Evolutionary conservation across 108 stramenopile genomes (phyloP).

Genomic region (Skeletonema grethae): DNA sequence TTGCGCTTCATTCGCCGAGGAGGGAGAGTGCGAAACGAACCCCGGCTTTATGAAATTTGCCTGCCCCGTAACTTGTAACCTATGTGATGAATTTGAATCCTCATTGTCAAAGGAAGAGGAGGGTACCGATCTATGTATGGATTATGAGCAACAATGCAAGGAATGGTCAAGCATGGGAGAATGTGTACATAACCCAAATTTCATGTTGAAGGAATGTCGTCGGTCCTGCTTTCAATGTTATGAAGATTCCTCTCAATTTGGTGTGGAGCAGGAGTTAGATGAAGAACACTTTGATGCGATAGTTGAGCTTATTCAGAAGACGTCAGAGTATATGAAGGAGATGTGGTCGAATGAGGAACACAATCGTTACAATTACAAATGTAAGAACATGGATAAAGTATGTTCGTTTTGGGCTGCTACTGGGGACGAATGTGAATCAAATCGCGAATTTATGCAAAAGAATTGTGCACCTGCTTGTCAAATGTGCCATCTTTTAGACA

Average conservation of each 20-base stretch:
- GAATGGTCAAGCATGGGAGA: conserved; percentile 54
- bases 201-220: conserved; percentile 40
- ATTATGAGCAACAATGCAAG: conserved; percentile 37
- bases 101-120: conserved; percentile 10
- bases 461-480: conserved; percentile 43
- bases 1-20: background rate
- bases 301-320: conserved; percentile 7
- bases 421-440: conserved; percentile 52
- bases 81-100: conserved; percentile 17
- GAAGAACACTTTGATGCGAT: background rate
- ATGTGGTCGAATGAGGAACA: conserved; percentile 30
- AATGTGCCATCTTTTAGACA: conserved; percentile 38
- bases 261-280: conserved; percentile 19
- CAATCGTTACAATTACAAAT: conserved; percentile 21
- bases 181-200: conserved; percentile 52
- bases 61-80: conserved; percentile 29
- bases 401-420: conserved; percentile 54
- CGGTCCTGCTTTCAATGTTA: conserved; percentile 34
- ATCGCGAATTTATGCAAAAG: conserved; percentile 52
- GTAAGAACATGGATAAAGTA: conserved; percentile 25
- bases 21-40: conserved; percentile 44
- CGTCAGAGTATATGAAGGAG: conserved; percentile 21
- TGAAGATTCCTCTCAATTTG: conserved; percentile 40
- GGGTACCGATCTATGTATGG: conserved; percentile 18
- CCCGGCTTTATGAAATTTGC: conserved; percentile 56